Percentiles rank a stretch among this genome's conserved stretches.
Evolutionary conservation across 1,139 yeast genomes (phyloP).

Genomic region (Magnusiomyces clavatus): DNA sequence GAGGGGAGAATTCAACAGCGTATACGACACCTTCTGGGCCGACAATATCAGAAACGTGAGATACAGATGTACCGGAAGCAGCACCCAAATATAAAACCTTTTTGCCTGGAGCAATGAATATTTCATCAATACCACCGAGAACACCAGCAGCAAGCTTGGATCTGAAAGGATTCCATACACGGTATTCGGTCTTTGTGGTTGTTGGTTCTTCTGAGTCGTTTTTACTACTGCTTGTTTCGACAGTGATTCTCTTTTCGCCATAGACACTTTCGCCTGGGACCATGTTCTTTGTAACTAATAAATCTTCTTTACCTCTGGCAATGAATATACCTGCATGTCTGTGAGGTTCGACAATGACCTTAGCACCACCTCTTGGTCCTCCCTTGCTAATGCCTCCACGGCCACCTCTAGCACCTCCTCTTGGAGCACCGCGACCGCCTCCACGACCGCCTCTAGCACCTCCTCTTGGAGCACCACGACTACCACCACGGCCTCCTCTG

Average conservation of each 20-base stretch:
- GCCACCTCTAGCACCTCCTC: slow-evolving; percentile 41
- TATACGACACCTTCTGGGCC: slow-evolving; percentile 99
- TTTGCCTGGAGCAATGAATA: slow-evolving; percentile 96
- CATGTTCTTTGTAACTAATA: slow-evolving; percentile 89
- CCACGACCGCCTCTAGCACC: slow-evolving; percentile 30
- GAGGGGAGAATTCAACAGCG: slow-evolving; percentile 98
- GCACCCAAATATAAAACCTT: slow-evolving; percentile 98
- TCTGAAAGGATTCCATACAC: slow-evolving; percentile 99
- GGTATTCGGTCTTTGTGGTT: slow-evolving; percentile 85
- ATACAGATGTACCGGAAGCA: slow-evolving; percentile 98
- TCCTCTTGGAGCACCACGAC: slow-evolving; percentile 25
- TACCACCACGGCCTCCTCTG: slow-evolving; percentile 34
- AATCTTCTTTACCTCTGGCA: slow-evolving; percentile 83
- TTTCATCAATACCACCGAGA: slow-evolving; percentile 96
- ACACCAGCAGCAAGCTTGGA: slow-evolving; percentile 99
- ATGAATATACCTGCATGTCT: slow-evolving; percentile 16
- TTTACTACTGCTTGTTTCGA: slow-evolving; percentile 85
- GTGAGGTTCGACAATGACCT: slow-evolving; percentile 73
- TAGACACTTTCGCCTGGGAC: slow-evolving; percentile 85
- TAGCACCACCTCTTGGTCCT: slow-evolving; percentile 81
- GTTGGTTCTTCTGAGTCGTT: slow-evolving; percentile 78
- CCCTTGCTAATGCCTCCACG: slow-evolving; percentile 52
- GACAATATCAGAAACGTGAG: slow-evolving; percentile 96
- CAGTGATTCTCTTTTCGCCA: slow-evolving; percentile 93
- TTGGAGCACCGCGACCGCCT: slow-evolving; percentile 32